phyloP scores from a whole-genome alignment of 1,284 basidiomycete genomes.

The Takashimella tepidaria region DNA sequence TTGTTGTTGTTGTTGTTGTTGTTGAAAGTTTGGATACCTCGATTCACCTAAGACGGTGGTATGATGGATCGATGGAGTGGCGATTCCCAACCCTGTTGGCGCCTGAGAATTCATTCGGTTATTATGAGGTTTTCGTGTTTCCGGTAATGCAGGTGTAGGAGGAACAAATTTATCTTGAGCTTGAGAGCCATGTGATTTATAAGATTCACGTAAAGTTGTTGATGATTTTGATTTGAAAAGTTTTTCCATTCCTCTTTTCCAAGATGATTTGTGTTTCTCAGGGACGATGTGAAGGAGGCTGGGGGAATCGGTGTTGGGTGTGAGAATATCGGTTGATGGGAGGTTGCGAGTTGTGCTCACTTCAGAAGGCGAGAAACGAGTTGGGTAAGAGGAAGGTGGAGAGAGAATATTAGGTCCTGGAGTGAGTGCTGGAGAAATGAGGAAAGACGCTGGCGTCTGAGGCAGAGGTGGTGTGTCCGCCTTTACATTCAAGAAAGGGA shows the following conservation, averaged over 20 bases:
- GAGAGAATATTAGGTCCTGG: not conserved
- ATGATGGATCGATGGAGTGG: slow-evolving; percentile 20
- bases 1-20: too few relatives aligned
- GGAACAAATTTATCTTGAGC: slow-evolving; percentile 8
- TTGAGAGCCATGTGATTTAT: not conserved
- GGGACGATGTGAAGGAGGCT: not conserved
- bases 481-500: not conserved
- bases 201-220: slow-evolving; percentile 27
- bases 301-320: not conserved
- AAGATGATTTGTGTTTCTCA: slow-evolving; percentile 22
- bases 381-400: not conserved
- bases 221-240: slow-evolving; percentile 43
- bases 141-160: slow-evolving; percentile 14
- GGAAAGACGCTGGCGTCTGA: not conserved
- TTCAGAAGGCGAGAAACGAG: not conserved
- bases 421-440: not conserved
- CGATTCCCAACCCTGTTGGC: too few relatives aligned
- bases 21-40: slow-evolving; percentile 16
- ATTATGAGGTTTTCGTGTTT: not conserved
- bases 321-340: not conserved
- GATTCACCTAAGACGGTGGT: slow-evolving; percentile 13
- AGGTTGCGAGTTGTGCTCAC: not conserved
- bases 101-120: not conserved
- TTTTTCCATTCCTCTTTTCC: slow-evolving; percentile 40
- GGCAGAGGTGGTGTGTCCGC: not conserved